These are phyloP conservation scores for Apiospora kogelbergensis DNA, from an alignment of 2,329 filamentous ascomycete species.

Conservation along the genomic window DNA sequence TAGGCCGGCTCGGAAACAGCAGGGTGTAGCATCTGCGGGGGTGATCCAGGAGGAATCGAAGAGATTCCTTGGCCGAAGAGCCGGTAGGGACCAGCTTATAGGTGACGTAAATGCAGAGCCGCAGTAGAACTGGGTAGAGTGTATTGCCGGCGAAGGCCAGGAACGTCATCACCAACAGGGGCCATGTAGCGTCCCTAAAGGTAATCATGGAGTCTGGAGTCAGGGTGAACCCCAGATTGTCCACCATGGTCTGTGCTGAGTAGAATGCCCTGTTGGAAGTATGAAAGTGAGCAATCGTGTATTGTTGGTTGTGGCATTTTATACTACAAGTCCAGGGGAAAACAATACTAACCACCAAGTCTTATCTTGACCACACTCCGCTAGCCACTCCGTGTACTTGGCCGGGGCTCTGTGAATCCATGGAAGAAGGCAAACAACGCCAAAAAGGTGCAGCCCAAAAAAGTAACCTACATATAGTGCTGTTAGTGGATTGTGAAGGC, in stretches of 20 bases:
- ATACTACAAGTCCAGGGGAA: no score
- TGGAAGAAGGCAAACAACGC: constrained; percentile 45
- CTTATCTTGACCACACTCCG: constrained; percentile 37
- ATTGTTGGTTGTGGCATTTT: not conserved
- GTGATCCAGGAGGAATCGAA: constrained; percentile 61
- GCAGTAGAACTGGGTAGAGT: constrained; percentile 57
- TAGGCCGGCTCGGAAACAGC: constrained; percentile 59
- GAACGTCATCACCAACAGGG: constrained; percentile 47
- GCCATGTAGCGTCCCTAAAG: constrained; percentile 43
- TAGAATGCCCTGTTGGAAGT: constrained; percentile 41
- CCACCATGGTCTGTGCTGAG: constrained; percentile 50
- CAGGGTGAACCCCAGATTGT: constrained; percentile 55
- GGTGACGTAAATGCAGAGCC: constrained; percentile 57
- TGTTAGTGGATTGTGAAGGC: no score
- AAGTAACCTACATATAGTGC: constrained; percentile 38
- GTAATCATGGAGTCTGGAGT: constrained; percentile 54
- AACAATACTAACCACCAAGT: constrained; percentile 47
- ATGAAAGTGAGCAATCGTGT: no score
- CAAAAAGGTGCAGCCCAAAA: constrained; percentile 45
- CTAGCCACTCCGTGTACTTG: constrained; percentile 42
- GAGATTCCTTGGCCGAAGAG: constrained; percentile 37
- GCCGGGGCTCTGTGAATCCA: constrained; percentile 44
- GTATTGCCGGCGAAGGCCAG: constrained; percentile 54
- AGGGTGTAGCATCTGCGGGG: constrained; percentile 63
- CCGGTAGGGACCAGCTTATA: constrained; percentile 43